Evolutionary conservation across 768 basidiomycete genomes (phyloP).

Genomic region (Favolaschia claudopus): DNA sequence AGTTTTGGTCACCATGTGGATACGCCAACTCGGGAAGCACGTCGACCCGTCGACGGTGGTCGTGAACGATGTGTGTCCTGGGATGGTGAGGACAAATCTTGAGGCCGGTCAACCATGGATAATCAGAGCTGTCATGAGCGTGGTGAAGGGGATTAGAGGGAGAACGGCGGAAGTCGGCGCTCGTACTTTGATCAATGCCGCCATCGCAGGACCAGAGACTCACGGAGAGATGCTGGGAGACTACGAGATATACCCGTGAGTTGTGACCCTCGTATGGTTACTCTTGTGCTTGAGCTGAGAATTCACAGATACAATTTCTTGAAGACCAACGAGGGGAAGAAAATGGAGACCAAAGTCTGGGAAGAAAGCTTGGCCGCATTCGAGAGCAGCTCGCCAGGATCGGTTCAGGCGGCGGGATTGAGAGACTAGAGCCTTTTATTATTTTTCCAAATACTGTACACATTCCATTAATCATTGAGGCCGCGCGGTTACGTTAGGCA

Average conservation of each 20-base stretch:
- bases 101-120: conserved; percentile 7
- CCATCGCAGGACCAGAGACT: conserved; percentile 16
- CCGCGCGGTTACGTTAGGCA: conserved; percentile 28
- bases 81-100: conserved; percentile 25
- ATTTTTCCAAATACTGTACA: background rate
- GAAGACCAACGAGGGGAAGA: conserved; percentile 15
- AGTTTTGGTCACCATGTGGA: conserved; percentile 22
- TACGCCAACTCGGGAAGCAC: conserved; percentile 20
- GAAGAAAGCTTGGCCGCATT: conserved; percentile 18
- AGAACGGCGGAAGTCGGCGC: conserved; percentile 26
- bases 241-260: conserved; percentile 14
- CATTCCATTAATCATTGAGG: background rate
- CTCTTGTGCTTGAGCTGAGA: background rate
- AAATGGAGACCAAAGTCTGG: conserved; percentile 24
- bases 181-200: conserved; percentile 20
- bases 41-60: conserved; percentile 24
- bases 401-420: conserved; percentile 9
- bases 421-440: background rate
- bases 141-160: conserved; percentile 1
- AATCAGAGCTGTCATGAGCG: background rate
- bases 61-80: conserved; percentile 31
- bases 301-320: conserved; percentile 11
- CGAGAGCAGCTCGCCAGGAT: conserved; percentile 12
- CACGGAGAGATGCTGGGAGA: conserved; percentile 26
- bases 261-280: background rate